Evolutionary conservation across 176 grass and related monocot genomes (phyloP).

Genomic region (Carex cristatella): DNA sequence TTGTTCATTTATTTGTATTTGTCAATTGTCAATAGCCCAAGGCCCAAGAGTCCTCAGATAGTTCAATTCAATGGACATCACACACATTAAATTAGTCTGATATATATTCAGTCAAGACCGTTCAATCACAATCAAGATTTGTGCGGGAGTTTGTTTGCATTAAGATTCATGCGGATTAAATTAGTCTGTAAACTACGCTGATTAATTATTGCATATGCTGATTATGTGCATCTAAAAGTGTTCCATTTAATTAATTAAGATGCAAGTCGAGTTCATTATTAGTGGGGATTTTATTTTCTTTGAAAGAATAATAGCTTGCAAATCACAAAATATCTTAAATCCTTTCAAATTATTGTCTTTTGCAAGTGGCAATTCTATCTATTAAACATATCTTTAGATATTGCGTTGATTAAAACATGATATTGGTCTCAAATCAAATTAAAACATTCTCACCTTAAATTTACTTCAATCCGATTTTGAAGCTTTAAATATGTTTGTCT

Average conservation of each 20-base stretch:
- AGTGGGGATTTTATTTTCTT: not conserved
- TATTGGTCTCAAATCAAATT: not conserved
- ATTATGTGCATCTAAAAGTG: not conserved
- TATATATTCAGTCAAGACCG: no score
- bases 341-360: not conserved
- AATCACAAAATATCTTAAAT: no score
- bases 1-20: no score
- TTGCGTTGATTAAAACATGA: not conserved
- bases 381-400: not conserved
- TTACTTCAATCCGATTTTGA: not conserved
- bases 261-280: not conserved
- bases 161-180: no score
- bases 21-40: not conserved
- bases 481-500: not conserved
- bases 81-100: no score
- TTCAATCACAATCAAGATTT: no score
- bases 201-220: not conserved
- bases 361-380: not conserved
- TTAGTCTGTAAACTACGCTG: no score
- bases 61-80: no score
- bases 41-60: not conserved
- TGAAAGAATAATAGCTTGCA: no score
- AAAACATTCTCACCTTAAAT: not conserved
- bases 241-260: not conserved
- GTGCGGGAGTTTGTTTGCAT: no score